Evolutionary conservation across 2,329 filamentous ascomycete genomes (phyloP).

Genomic region (Sclerotinia spermophila): DNA sequence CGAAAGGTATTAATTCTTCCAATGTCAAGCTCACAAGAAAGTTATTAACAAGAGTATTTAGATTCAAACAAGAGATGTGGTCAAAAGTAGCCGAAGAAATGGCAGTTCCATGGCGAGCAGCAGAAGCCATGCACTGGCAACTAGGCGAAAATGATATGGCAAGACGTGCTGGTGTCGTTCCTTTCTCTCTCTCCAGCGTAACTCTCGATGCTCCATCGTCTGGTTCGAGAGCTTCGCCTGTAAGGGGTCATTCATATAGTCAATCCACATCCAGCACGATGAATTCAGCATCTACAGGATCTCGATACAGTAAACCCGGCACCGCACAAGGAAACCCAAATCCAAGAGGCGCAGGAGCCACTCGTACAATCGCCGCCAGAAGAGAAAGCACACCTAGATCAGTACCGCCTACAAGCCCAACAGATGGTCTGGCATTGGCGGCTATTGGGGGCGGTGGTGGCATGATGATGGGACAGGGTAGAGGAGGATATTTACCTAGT

Average conservation of each 20-base stretch:
- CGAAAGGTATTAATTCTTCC: constrained; percentile 64
- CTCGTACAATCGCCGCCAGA: constrained; percentile 34
- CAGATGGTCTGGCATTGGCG: constrained; percentile 37
- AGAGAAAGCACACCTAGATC: constrained; percentile 37
- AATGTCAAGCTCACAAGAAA: neutral
- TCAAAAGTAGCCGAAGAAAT: constrained; percentile 92
- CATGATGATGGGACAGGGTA: constrained; percentile 30
- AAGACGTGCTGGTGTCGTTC: constrained; percentile 80
- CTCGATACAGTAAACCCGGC: constrained; percentile 30
- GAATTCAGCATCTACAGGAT: constrained; percentile 21
- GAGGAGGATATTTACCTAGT: constrained; percentile 49
- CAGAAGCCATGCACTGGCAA: constrained; percentile 98
- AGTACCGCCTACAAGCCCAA: constrained; percentile 40
- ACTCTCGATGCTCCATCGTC: constrained; percentile 45
- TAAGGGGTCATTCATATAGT: constrained; percentile 32
- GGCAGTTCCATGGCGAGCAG: constrained; percentile 89
- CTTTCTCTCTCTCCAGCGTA: constrained; percentile 67
- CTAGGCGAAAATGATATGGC: constrained; percentile 94
- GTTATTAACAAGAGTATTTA: constrained; percentile 40
- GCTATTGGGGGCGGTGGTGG: constrained; percentile 33
- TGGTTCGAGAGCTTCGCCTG: constrained; percentile 45
- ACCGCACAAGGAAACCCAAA: constrained; percentile 25
- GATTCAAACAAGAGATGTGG: constrained; percentile 99
- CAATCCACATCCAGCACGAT: constrained; percentile 32
- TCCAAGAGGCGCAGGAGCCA: constrained; percentile 22